Percentiles rank a stretch among this genome's conserved stretches.
Evolutionary conservation across 83 land plant genomes (phyloP).

Genomic region (Diphasiastrum complanatum): DNA sequence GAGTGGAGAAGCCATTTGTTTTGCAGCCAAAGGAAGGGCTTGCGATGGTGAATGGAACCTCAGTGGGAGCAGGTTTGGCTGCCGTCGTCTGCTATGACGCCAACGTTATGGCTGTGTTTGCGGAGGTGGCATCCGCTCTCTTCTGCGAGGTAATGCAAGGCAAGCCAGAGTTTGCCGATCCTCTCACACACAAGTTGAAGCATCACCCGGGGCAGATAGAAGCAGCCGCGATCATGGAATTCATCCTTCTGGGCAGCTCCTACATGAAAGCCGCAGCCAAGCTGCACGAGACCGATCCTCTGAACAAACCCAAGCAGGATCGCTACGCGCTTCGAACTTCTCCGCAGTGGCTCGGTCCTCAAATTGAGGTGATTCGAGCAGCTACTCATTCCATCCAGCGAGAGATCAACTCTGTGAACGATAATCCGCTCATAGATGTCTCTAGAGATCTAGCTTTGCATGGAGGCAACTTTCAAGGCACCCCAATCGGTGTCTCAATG

Average conservation of each 20-base stretch:
- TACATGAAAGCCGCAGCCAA: slow-evolving; percentile 24
- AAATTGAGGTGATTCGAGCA: slow-evolving; percentile 53
- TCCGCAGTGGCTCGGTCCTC: slow-evolving; percentile 53
- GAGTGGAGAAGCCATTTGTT: slow-evolving; percentile 41
- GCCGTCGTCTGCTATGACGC: slow-evolving; percentile 41
- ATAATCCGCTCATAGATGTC: slow-evolving; percentile 69
- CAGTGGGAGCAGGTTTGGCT: slow-evolving; percentile 54
- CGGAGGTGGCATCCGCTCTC: slow-evolving; percentile 15
- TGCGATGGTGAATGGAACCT: slow-evolving; percentile 57
- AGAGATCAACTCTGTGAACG: slow-evolving; percentile 74
- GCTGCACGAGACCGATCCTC: slow-evolving; percentile 40
- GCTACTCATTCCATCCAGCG: slow-evolving; percentile 57
- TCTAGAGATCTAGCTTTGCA: slow-evolving; percentile 54
- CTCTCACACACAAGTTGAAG: slow-evolving; percentile 20
- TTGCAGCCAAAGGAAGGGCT: slow-evolving; percentile 57
- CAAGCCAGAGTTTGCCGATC: slow-evolving; percentile 22
- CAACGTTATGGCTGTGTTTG: slow-evolving; percentile 15
- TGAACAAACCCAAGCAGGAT: slow-evolving; percentile 74
- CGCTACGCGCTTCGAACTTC: slow-evolving; percentile 62
- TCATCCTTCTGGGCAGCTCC: slow-evolving; percentile 10
- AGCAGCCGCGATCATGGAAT: slow-evolving; percentile 30
- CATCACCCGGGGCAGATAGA: slow-evolving; percentile 37
- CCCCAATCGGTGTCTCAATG: slow-evolving; percentile 74
- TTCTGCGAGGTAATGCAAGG: slow-evolving; percentile 28
- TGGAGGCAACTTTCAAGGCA: slow-evolving; percentile 77